A percentile compares a stretch with the other conserved stretches of the same genome.
Conservation (phyloP, 805 yeast genomes). For the Candida jianshihensis region DNA sequence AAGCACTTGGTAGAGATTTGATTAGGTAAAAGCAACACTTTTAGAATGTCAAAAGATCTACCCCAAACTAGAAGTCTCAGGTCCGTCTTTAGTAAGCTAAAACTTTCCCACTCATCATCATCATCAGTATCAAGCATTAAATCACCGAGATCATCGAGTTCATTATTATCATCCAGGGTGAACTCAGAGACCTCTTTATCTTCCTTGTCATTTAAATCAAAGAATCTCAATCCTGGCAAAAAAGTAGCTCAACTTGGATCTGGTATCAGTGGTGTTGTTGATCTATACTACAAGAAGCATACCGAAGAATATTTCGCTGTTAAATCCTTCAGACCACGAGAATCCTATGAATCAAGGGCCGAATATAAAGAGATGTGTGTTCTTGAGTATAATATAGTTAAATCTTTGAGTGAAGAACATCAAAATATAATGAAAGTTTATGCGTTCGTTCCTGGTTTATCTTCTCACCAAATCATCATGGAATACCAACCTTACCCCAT, state of each 20-base stretch:
- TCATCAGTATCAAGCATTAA: background rate
- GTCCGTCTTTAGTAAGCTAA: no score
- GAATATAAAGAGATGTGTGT: conserved; percentile 70
- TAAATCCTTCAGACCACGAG: conserved; percentile 37
- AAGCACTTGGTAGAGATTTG: no score
- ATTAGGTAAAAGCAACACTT: no score
- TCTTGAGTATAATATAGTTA: conserved; percentile 72
- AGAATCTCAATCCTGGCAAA: conserved; percentile 11
- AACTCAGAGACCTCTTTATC: background rate
- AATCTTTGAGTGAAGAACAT: conserved; percentile 49
- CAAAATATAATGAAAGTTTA: conserved; percentile 68
- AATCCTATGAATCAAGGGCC: conserved; percentile 46
- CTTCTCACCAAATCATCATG: conserved; percentile 64
- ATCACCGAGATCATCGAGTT: background rate
- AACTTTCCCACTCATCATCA: no score
- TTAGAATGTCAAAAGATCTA: no score
- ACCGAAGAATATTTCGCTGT: conserved; percentile 28
- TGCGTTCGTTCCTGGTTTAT: conserved; percentile 61
- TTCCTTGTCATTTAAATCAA: background rate
- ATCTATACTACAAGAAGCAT: conserved; percentile 20
- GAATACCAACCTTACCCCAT: conserved; percentile 86
- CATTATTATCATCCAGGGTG: background rate
- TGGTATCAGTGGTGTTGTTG: conserved; percentile 31
- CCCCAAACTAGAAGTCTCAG: no score
- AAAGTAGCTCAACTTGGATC: conserved; percentile 17